Conservation (phyloP, 2,329 filamentous ascomycete species). For the Aspergillus viridinutans region DNA sequence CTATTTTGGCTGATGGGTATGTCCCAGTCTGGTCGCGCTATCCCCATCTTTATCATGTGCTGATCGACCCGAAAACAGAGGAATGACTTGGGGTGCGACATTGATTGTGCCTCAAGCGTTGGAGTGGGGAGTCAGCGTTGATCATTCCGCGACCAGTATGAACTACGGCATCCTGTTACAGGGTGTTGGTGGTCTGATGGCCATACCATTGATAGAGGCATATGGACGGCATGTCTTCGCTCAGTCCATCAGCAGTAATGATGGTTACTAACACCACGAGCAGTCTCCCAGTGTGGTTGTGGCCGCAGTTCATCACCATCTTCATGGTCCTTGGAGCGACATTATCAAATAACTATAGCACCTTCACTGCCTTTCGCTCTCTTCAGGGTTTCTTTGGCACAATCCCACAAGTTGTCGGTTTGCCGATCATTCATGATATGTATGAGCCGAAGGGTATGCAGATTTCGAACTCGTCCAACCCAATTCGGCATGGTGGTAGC, state of each 20-base stretch:
- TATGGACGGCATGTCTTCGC: conserved; percentile 35
- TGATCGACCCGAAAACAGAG: conserved; percentile 13
- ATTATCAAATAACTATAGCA: conserved; percentile 35
- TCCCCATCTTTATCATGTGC: too few species aligned
- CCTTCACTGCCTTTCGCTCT: conserved; percentile 38
- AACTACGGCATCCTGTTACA: conserved; percentile 39
- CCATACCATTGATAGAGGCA: conserved; percentile 36
- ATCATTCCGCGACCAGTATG: conserved; percentile 35
- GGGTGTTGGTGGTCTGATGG: conserved; percentile 36
- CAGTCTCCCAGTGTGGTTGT: conserved; percentile 41
- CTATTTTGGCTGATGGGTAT: conserved; percentile 34
- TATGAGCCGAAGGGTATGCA: conserved; percentile 24
- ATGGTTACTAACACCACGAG: neutral
- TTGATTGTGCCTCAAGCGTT: conserved; percentile 35
- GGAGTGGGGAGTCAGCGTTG: conserved; percentile 30
- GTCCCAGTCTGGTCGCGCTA: neutral
- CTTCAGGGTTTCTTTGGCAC: conserved; percentile 38
- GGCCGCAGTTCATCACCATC: conserved; percentile 37
- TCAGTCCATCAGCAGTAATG: too few species aligned
- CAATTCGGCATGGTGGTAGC: neutral
- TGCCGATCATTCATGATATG: conserved; percentile 40
- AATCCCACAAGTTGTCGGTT: conserved; percentile 37
- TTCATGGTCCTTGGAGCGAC: conserved; percentile 39
- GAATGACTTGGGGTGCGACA: conserved; percentile 41
- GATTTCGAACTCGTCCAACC: neutral